Conservation (phyloP, 2,329 filamentous ascomycete species). For the Incumbomyces delicatus region DNA sequence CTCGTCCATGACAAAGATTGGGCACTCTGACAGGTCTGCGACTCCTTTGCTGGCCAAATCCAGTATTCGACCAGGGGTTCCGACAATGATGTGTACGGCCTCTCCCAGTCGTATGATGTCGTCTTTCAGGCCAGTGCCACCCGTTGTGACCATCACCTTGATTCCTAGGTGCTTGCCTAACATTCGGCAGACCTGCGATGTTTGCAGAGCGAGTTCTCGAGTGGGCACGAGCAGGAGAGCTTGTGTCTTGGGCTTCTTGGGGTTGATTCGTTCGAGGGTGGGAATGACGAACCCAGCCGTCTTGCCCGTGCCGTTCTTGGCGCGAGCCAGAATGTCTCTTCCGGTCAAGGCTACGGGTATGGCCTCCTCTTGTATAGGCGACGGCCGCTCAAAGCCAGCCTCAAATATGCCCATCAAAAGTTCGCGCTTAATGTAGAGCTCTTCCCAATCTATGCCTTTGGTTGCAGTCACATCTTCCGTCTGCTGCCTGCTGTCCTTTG, state of each 20-base stretch:
- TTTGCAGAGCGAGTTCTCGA: slow-evolving; percentile 92
- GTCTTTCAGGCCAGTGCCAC: slow-evolving; percentile 87
- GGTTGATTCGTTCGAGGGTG: slow-evolving; percentile 88
- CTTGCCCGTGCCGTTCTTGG: slow-evolving; percentile 98
- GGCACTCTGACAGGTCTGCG: slow-evolving; percentile 88
- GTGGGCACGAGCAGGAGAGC: slow-evolving; percentile 93
- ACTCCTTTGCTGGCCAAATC: slow-evolving; percentile 95
- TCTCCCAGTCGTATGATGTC: slow-evolving; percentile 94
- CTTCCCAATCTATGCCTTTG: slow-evolving; percentile 94
- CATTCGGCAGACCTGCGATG: slow-evolving; percentile 97
- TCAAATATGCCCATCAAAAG: slow-evolving; percentile 99
- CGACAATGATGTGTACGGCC: slow-evolving; percentile 92
- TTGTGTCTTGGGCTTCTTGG: slow-evolving; percentile 92
- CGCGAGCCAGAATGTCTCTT: slow-evolving; percentile 86
- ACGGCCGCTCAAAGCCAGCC: slow-evolving; percentile 96
- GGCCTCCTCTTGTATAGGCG: slow-evolving; percentile 97
- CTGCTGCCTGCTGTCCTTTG: slow-evolving; percentile 40
- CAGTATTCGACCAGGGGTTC: slow-evolving; percentile 90
- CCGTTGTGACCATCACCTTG: slow-evolving; percentile 99
- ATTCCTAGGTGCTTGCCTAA: slow-evolving; percentile 93
- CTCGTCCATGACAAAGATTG: slow-evolving; percentile 99
- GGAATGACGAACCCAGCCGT: slow-evolving; percentile 97
- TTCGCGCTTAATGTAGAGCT: slow-evolving; percentile 89
- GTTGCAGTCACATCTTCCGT: slow-evolving; percentile 86
- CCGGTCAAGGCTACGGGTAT: slow-evolving; percentile 94